These are phyloP conservation scores for Nicotiana tabacum DNA, from an alignment of 257 asterid genomes.

Conservation along the genomic window DNA sequence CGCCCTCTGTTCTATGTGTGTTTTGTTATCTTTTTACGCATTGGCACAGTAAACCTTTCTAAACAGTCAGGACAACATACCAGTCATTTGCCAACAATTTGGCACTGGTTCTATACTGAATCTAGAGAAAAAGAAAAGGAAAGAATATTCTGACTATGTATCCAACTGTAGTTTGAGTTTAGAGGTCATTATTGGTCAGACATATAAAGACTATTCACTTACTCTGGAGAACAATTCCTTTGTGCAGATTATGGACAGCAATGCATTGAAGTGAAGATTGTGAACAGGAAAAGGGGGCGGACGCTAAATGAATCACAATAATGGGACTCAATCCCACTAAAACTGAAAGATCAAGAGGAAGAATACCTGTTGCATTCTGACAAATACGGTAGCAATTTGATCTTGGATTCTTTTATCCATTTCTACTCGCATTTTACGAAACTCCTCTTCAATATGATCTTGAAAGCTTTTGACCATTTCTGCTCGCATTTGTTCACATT, in stretches of 20 bases:
- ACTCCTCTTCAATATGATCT: not conserved
- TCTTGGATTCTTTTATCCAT: conserved; percentile 7
- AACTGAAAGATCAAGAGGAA: not conserved
- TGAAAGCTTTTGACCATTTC: not conserved
- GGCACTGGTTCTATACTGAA: too few species aligned
- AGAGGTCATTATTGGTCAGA: too few species aligned
- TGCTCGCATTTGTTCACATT: conserved; percentile 1
- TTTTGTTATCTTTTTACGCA: too few species aligned
- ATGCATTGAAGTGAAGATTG: not conserved
- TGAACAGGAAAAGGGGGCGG: not conserved
- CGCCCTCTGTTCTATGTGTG: too few species aligned
- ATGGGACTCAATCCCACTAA: not conserved
- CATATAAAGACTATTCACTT: too few species aligned
- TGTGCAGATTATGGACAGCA: not conserved
- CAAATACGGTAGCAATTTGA: not conserved
- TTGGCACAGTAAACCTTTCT: too few species aligned
- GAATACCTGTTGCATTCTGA: conserved; percentile 10
- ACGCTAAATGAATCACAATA: not conserved
- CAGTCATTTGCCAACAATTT: too few species aligned
- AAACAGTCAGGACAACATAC: too few species aligned
- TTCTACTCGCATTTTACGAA: conserved; percentile 1
- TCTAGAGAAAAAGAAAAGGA: too few species aligned
- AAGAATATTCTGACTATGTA: too few species aligned
- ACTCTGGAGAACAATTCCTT: too few species aligned
- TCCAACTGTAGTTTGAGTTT: too few species aligned